A percentile compares a stretch with the other conserved stretches of the same genome.
These are phyloP conservation scores for Mentha longifolia DNA, from an alignment of 257 asterid species.

Conservation along the genomic window DNA sequence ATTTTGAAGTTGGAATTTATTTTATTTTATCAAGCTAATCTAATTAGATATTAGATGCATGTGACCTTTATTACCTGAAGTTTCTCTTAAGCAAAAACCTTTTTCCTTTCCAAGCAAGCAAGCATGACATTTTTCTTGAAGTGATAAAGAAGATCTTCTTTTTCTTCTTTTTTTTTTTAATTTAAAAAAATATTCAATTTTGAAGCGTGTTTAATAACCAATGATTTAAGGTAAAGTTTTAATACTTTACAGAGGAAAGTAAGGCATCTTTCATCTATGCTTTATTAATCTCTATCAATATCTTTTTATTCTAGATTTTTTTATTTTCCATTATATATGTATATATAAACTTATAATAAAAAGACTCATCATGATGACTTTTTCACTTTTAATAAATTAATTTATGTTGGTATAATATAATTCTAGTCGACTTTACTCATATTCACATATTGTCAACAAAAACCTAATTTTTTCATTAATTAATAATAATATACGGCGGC, in stretches of 20 bases:
- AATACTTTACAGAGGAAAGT: slow-evolving; percentile 28
- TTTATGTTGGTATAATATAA: background rate
- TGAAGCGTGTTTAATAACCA: slow-evolving; percentile 20
- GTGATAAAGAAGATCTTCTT: background rate
- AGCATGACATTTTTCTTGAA: slow-evolving; percentile 33
- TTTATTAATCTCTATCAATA: slow-evolving; percentile 5
- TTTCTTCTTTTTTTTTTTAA: background rate
- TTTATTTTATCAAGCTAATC: background rate
- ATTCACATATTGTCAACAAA: background rate
- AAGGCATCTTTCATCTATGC: background rate
- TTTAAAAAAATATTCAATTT: background rate
- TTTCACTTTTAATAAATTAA: background rate
- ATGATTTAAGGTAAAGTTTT: slow-evolving; percentile 31
- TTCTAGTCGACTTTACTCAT: background rate
- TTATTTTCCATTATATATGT: background rate
- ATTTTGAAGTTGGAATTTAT: too few species aligned
- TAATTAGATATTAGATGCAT: slow-evolving; percentile 17
- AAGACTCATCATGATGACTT: background rate
- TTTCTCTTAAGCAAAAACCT: slow-evolving; percentile 16
- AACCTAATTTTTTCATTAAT: too few species aligned
- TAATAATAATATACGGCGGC: too few species aligned
- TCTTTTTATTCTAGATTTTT: background rate
- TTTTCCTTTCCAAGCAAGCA: slow-evolving; percentile 41
- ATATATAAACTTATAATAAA: background rate
- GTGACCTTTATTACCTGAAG: slow-evolving; percentile 28